Percentiles rank a stretch among this genome's conserved stretches.
Evolutionary conservation across 306 rosid species (phyloP).

Genomic region (Cucurbita ficifolia): DNA sequence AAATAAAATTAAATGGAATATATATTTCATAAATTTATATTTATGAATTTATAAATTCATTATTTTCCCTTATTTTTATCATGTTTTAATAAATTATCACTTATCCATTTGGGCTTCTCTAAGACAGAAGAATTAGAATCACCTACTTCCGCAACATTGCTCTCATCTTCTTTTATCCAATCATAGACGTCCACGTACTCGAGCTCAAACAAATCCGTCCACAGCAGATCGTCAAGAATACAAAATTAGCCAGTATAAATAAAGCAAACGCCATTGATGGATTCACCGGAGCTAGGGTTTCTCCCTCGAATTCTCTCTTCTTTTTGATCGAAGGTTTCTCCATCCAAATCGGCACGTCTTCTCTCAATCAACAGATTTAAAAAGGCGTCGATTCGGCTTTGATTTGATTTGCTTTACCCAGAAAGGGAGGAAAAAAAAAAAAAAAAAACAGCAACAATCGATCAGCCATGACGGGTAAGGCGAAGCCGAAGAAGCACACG

Average conservation of each 20-base stretch:
- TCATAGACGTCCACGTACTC: not conserved
- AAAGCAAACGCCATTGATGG: not conserved
- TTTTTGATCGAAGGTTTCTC: not conserved
- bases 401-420: not conserved
- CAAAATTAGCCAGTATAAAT: constrained; percentile 13
- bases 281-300: constrained; percentile 2
- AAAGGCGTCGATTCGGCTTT: not conserved
- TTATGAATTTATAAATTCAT: too few relatives aligned
- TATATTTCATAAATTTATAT: too few relatives aligned
- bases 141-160: not conserved
- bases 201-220: not conserved
- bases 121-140: not conserved
- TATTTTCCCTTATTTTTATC: too few relatives aligned
- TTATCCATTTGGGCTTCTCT: not conserved
- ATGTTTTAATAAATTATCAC: not conserved
- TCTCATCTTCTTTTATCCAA: not conserved
- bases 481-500: constrained; percentile 99
- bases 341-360: not conserved
- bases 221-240: not conserved
- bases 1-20: too few relatives aligned
- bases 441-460: not conserved
- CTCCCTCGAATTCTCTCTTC: not conserved
- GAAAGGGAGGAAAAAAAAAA: too few relatives aligned
- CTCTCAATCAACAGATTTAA: not conserved
- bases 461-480: constrained; percentile 71